A percentile compares a stretch with the other conserved stretches of the same genome.
Evolutionary conservation across 2,329 filamentous ascomycete species (phyloP).

Genomic region (Trichoderma aggressivum): DNA sequence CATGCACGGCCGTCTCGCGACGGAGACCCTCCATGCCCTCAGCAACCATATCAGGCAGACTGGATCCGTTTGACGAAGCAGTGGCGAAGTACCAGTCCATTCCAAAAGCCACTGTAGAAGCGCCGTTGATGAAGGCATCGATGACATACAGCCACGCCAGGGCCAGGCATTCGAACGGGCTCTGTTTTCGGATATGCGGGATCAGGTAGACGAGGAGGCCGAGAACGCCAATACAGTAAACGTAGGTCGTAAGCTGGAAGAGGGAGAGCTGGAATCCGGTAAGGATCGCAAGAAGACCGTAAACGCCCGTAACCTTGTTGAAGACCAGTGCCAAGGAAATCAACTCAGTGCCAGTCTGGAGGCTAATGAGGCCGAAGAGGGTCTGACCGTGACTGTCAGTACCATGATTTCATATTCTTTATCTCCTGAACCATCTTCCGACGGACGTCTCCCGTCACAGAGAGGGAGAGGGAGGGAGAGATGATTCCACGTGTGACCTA

Average conservation of each 20-base stretch:
- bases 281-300: slow-evolving; percentile 82
- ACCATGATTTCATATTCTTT: not conserved
- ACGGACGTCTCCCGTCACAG: not conserved
- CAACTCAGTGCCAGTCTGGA: slow-evolving; percentile 81
- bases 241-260: slow-evolving; percentile 85
- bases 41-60: slow-evolving; percentile 28
- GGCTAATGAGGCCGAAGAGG: slow-evolving; percentile 80
- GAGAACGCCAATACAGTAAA: slow-evolving; percentile 76
- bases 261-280: slow-evolving; percentile 81
- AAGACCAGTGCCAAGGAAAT: slow-evolving; percentile 79
- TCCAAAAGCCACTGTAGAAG: slow-evolving; percentile 79
- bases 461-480: not conserved
- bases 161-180: slow-evolving; percentile 72
- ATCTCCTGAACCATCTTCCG: not conserved
- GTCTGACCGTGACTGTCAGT: slow-evolving; percentile 49
- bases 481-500: slow-evolving; percentile 23
- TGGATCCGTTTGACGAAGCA: slow-evolving; percentile 44
- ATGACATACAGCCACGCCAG: slow-evolving; percentile 83
- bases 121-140: slow-evolving; percentile 76
- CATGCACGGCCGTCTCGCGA: slow-evolving; percentile 33
- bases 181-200: slow-evolving; percentile 75
- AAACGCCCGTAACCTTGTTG: slow-evolving; percentile 90
- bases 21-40: slow-evolving; percentile 35
- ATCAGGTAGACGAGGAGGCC: slow-evolving; percentile 65
- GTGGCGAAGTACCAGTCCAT: slow-evolving; percentile 78